Base-by-base conservation (phyloP, 805 yeast species). In the Hanseniaspora jakobsenii region DNA sequence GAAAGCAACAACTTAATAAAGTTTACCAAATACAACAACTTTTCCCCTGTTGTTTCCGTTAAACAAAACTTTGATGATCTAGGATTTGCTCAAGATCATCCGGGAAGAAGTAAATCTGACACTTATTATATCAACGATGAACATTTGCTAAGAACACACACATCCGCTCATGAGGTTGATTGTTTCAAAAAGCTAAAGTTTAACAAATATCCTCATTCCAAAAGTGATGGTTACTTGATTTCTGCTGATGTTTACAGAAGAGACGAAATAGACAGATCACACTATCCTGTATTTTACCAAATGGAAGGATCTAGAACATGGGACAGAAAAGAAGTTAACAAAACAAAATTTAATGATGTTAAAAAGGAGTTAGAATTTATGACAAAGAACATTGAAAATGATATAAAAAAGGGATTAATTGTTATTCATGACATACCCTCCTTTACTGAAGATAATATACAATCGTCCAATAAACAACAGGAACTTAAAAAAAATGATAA, bases 261-360 rank as follows among this genome's bases (percentile, higher is more conserved):
- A 55, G 98, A 91, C 62, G 95, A 89, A 55, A 84, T 91, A 47
- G 98, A 91, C 61, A 71, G 83, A 51, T 86, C 97, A 0, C 98
- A 91, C 60, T 91, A 91, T 58, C 97, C 98, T 1, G 96, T 82
- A 0, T 91, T 91, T 64, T 96, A 91, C 56, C 98, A 91, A 62
- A 76, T 91, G 85, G 98, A 91, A 63, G 98, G 97, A 37, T 96
- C 95, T 2, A 67, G 91, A 48, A 61, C 79, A 2, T 91, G 97
- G 97, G 65, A 73, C 6, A 66, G 79, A 44, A 26, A 34, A 3
- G 19, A 14, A 36, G 43, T 46, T 58, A 58, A 7, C 47, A 50
- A 13, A 44, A 36, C 3, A 52, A 50, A 21, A 52, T 21, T 54
- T 2, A 24, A 42, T 60, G 0, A 64, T 70, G 50, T 65, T 83